Base-by-base conservation (phyloP, 116 monocot species). In the Cymodocea nodosa region DNA sequence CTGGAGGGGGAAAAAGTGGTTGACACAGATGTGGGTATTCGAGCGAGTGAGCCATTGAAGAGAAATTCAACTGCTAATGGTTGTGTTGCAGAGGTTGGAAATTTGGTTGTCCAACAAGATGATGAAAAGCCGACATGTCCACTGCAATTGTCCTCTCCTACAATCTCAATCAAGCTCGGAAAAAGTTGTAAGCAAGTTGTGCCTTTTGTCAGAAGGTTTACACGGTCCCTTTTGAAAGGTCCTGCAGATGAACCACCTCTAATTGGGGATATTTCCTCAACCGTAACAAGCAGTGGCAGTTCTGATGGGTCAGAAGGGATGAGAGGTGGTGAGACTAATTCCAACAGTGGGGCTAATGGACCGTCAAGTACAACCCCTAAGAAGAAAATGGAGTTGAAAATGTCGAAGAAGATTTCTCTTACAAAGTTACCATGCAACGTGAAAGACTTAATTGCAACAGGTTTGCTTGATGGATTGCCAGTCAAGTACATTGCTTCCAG, bases 401-500 rank as follows among this genome's bases (percentile, higher is more conserved):
- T 90, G 87, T 87, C 91, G 6, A 98, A 89, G 73, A 87, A 88
- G 77, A 85, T 84, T 51, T 63, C 79, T 7, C 49, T 86, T 12
- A 84, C 70, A 17, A 89, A 81, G 75, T 58, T 81, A 13, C 98
- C 98, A 0, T 35, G 65, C 15, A 98, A 85, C 60, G 71, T 89
- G 2, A 80, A 72, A 54, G 92, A 89, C 3, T 66, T 98, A 63
- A 73, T 98, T 7, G 77, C 63, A 9, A 98, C 98, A 6, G 92
- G 98, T 13, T 76, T 98, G 72, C 89, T 98, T 15, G 98, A 98
- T 48, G 98, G 89, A 15, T 64, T 77, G 50, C 76, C 86, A 60
- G 92, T 98, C 30, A 88, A 75, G 67, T 98, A 98, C 69, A 61
- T 63, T 51, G 25, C 63, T 19, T 68, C 53, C 35, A 23, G 17